phyloP scores from a whole-genome alignment of 2,329 filamentous ascomycete species.

The Scopulariopsis brevicaulis region DNA sequence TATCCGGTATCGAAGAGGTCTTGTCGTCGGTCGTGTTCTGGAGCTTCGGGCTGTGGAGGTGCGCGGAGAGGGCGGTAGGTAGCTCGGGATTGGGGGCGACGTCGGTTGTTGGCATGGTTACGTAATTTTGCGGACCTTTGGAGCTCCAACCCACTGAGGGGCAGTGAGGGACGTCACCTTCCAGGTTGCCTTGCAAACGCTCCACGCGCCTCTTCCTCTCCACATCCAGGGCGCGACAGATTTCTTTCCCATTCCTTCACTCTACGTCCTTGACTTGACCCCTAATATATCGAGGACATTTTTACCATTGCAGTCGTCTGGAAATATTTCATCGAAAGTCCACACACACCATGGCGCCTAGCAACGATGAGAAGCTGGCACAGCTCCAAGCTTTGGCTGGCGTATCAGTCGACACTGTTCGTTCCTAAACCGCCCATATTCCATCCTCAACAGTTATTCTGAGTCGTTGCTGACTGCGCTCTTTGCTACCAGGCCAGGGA shows the following conservation, averaged over 20 bases:
- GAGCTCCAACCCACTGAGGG: neutral
- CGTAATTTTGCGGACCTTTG: neutral
- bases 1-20: neutral
- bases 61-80: neutral
- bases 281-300: neutral
- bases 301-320: neutral
- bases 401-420: neutral
- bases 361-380: slow-evolving; percentile 4
- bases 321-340: neutral
- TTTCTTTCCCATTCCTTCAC: neutral
- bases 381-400: slow-evolving; percentile 1
- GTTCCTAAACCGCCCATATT: neutral
- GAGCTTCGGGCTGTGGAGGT: neutral
- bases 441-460: neutral
- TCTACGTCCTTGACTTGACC: neutral
- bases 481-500: slow-evolving; percentile 44
- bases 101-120: neutral
- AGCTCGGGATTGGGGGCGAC: neutral
- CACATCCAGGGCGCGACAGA: neutral
- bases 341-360: neutral
- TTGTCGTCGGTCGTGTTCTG: neutral
- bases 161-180: slow-evolving; percentile 3
- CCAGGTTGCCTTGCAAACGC: slow-evolving; percentile 1
- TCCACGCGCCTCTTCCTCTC: neutral
- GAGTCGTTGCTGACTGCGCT: neutral